Conservation (phyloP, 345 rosid species). For the Reutealis trisperma region DNA sequence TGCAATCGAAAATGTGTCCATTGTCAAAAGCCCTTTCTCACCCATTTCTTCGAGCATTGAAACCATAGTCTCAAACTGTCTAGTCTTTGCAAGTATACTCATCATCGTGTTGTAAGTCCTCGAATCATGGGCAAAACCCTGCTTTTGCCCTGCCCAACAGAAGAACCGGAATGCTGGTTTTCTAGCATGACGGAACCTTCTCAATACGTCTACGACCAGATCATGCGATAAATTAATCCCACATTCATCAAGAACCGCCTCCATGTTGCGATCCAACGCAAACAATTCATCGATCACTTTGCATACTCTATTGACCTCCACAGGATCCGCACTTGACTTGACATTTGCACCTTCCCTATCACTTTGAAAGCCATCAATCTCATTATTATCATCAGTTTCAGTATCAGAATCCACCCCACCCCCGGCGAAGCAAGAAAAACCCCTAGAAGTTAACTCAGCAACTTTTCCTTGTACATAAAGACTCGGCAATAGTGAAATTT, state of each 20-base stretch:
- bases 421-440: constrained; percentile 35
- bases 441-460: neutral
- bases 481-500: neutral
- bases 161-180: constrained; percentile 88
- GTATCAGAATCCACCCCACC: constrained; percentile 30
- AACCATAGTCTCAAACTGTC: constrained; percentile 88
- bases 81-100: constrained; percentile 68
- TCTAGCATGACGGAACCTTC: constrained; percentile 71
- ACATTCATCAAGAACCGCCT: constrained; percentile 82
- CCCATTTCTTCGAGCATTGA: constrained; percentile 92
- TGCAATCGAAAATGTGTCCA: constrained; percentile 74
- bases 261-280: constrained; percentile 81
- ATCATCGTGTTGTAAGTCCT: constrained; percentile 76
- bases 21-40: constrained; percentile 49
- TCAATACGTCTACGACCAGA: constrained; percentile 60
- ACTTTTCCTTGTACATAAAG: neutral
- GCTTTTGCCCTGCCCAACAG: constrained; percentile 72
- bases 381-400: constrained; percentile 6
- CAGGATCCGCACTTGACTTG: constrained; percentile 37
- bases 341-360: constrained; percentile 10
- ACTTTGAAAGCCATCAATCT: neutral
- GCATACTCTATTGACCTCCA: constrained; percentile 73
- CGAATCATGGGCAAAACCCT: constrained; percentile 64
- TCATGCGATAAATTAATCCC: constrained; percentile 52
- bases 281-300: constrained; percentile 89